Evolutionary conservation across 768 basidiomycete species (phyloP), one percentile per base, ranked within the genome.

Genomic region (Polyporus arcularius): DNA sequence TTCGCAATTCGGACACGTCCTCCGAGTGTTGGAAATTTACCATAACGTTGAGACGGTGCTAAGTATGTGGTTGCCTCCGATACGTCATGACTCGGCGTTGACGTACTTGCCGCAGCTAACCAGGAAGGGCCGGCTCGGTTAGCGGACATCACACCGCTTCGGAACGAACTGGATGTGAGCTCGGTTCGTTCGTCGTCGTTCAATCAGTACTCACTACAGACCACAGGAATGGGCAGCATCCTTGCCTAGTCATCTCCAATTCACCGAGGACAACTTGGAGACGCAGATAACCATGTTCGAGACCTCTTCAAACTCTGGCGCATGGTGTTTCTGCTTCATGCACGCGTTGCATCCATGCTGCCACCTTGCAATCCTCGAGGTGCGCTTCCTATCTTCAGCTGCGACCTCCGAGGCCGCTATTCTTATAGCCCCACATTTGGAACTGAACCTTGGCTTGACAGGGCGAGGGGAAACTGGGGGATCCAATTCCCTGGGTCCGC

Each of bases 291-390:
- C 85, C 16, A 89, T 90, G 84, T 88, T 92, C 65, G 90, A 90
- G 68, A 92, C 90, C 21, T 84, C 83, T 66, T 87, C 88, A 15
- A 91, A 90, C 66, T 82, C 82, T 31, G 88, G 90, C 48, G 88
- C 89, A 10, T 93, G 91, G 92, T 89, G 87, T 66, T 94, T 84
- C 74, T 89, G 84, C 64, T 79, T 80, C 69, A 88, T 91, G 79
- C 90, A 94, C 71, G 78, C 85, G 47, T 76, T 88, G 62, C 83
- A 92, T 65, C 88, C 87, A 43, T 87, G 87, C 60, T 85, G 85
- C 66, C 75, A 81, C 35, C 78, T 92, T 55, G 86, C 84, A 18
- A 70, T 92, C 41, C 81, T 83, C 65, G 78, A 80, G 72, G 90
- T 91, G 67, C 75, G 83, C 79, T 53, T 30, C 26, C 10, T 28